Base-by-base conservation (phyloP, 2,329 filamentous ascomycete species). In the Aspergillus fumigatiaffinis region DNA sequence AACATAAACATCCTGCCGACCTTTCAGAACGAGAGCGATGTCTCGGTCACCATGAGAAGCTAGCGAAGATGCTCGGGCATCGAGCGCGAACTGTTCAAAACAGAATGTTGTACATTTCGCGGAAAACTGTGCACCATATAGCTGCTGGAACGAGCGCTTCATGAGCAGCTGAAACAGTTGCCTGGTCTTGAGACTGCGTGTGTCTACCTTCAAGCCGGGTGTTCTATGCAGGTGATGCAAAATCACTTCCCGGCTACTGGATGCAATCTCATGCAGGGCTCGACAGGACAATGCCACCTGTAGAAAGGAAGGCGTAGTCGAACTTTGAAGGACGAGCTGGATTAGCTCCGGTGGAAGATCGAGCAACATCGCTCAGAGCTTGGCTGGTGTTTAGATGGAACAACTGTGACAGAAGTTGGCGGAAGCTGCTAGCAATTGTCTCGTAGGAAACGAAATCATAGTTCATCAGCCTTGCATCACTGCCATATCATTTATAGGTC, bases 341-440 rank as follows among this genome's bases (percentile, higher is more conserved):
- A 78, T 66, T 35, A 78, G 62, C 63, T 78, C 75, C 25, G 66
- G 57, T 7, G 76, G 76, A n/a, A 78, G 66, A 35, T 68, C 51
- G 14, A 73, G 63, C 17, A 76, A 57, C 71, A 72, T 71, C 51
- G 35, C 55, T 44, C 14, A 23, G 8, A 12, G 44, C 44, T 9
- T 38, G n/a, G 38, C 3, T 10, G 47, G 10, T n/a, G 28, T 42
- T 53, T 49, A 26, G 25, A 20, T 44, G 53, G 50, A 55, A 61
- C 51, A 57, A 54, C 25, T 44, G 49, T 49, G 32, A 50, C n/a
- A 25, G 14, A 48, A 35, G 48, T 9, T 20, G 28, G 29, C 17
- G 42, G 35, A 50, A 55, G 29, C 26, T n/a, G n/a, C 28, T 14
- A 14, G 12, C 23, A 14, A 47, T 21, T 23, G 21, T 47, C n/a